Evolutionary conservation across 208 protist genomes (phyloP).

Genomic region (Naegleria gruberi): DNA sequence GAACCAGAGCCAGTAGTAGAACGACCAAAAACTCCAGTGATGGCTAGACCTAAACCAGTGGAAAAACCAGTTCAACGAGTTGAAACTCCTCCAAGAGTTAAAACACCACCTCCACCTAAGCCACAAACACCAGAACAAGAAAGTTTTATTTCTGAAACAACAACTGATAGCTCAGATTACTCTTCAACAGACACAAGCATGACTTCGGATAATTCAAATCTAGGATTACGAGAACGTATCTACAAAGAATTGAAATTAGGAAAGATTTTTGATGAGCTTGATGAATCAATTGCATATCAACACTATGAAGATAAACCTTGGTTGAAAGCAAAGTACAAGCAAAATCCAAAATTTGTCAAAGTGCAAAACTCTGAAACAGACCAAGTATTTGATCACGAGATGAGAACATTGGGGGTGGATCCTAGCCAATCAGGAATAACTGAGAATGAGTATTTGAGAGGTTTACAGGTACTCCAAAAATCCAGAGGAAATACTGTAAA

Average conservation of each 20-base stretch:
- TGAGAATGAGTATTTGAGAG: background rate
- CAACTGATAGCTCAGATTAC: background rate
- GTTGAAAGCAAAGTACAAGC: background rate
- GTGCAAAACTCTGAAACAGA: background rate
- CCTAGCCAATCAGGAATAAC: background rate
- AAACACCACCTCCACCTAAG: background rate
- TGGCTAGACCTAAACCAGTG: background rate
- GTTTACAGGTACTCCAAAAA: background rate
- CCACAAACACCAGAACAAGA: background rate
- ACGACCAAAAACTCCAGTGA: too few species aligned
- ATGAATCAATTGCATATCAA: background rate
- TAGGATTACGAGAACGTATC: background rate
- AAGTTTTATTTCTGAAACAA: background rate
- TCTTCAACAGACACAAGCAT: background rate
- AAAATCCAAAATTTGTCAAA: background rate
- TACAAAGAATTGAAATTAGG: background rate
- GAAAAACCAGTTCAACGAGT: background rate
- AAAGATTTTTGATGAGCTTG: background rate
- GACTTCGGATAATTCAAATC: background rate
- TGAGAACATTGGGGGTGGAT: background rate
- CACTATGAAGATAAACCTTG: background rate
- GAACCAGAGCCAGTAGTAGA: too few species aligned
- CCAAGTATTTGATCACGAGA: background rate
- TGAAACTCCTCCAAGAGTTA: too few species aligned
- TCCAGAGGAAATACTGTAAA: background rate